Evolutionary conservation across 1,284 basidiomycete species (phyloP).

Genomic region (Ceratobasidium sp.): DNA sequence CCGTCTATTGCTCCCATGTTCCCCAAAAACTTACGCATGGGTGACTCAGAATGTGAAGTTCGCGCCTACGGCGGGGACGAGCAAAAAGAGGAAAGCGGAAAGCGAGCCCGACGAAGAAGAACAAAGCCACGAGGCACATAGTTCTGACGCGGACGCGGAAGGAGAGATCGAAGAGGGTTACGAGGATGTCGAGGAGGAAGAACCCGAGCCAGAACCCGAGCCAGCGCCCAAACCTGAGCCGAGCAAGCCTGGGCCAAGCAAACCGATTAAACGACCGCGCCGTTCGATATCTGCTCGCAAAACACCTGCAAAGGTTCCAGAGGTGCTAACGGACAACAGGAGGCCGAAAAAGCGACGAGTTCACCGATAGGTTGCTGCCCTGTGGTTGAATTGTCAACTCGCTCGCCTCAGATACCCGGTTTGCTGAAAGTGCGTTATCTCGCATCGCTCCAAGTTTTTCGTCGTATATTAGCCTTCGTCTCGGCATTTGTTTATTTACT

Average conservation of each 20-base stretch:
- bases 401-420: neutral
- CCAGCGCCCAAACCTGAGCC: neutral
- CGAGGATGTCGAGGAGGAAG: slow-evolving; percentile 21
- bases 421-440: slow-evolving; percentile 4
- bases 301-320: slow-evolving; percentile 13
- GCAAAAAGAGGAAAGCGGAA: slow-evolving; percentile 31
- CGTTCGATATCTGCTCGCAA: slow-evolving; percentile 23
- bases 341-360: slow-evolving; percentile 27
- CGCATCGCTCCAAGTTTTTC: neutral
- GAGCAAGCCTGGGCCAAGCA: neutral
- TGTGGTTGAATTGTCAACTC: neutral
- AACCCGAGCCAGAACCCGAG: slow-evolving; percentile 6
- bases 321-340: neutral
- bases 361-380: slow-evolving; percentile 1
- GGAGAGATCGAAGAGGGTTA: slow-evolving; percentile 22
- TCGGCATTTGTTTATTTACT: neutral
- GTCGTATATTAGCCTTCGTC: neutral
- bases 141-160: slow-evolving; percentile 23
- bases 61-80: neutral
- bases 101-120: slow-evolving; percentile 8
- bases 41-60: slow-evolving; percentile 30
- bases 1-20: neutral
- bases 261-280: slow-evolving; percentile 18
- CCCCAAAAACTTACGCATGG: neutral
- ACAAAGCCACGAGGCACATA: neutral